Conservation (phyloP, 208 protist genomes). For the Trypanosomatidae sp. region DNA sequence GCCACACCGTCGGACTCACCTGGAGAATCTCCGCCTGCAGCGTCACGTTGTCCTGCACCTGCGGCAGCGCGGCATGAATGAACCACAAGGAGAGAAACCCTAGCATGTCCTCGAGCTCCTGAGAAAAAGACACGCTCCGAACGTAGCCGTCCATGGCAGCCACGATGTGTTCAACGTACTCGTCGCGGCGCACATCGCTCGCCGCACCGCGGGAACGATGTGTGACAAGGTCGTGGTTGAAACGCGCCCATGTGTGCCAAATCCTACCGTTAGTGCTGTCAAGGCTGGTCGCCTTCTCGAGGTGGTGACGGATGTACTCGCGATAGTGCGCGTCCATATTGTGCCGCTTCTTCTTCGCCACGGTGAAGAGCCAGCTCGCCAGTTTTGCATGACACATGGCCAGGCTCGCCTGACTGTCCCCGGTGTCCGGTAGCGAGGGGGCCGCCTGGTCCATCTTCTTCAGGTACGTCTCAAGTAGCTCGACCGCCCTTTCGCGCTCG, state of each 20-base stretch:
- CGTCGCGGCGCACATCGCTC: conserved; percentile 28
- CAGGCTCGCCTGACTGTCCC: conserved; percentile 39
- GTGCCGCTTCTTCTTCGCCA: conserved; percentile 24
- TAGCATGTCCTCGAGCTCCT: conserved; percentile 97
- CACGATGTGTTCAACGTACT: conserved; percentile 73
- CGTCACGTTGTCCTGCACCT: conserved; percentile 53
- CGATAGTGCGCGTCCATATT: conserved; percentile 22
- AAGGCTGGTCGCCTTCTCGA: conserved; percentile 75
- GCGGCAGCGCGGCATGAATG: conserved; percentile 73
- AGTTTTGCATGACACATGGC: conserved; percentile 86
- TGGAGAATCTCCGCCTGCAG: conserved; percentile 90
- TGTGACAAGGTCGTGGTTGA: conserved; percentile 91
- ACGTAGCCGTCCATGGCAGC: conserved; percentile 96
- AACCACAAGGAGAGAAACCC: conserved; percentile 99
- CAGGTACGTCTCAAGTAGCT: conserved; percentile 72
- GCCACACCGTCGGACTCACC: conserved; percentile 98
- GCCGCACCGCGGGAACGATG: conserved; percentile 16
- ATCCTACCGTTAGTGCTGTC: conserved; percentile 96
- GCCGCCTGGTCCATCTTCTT: conserved; percentile 39
- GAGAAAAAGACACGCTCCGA: conserved; percentile 75
- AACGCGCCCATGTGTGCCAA: conserved; percentile 97
- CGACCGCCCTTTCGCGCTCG: conserved; percentile 61
- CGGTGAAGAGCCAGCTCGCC: conserved; percentile 74
- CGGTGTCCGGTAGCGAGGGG: conserved; percentile 2
- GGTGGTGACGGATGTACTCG: conserved; percentile 59